Evolutionary conservation across 371 early-diverging fungal genomes (phyloP), one percentile per base, ranked within the genome.

Genomic region (Basidiobolus meristosporus): DNA sequence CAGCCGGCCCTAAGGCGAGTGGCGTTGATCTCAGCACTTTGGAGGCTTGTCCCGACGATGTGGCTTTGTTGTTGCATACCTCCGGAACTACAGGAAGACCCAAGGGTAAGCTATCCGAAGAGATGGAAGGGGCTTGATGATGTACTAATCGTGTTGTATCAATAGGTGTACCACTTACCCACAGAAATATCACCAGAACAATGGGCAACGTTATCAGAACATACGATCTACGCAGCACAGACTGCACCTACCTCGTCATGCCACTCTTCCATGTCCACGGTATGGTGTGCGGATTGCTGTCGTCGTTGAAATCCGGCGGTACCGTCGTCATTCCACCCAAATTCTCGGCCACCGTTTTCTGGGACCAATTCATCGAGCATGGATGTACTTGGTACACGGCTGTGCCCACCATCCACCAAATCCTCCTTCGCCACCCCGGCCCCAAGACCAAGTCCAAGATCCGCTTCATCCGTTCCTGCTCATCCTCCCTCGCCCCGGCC

Each of bases 251-350:
- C 40, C 42, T 86, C 21, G 87, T 87, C 9, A 88, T 88, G 89
- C 89, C 90, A 3, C 62, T 90, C n/a, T 85, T 86, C 63, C 90
- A 90, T 48, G 87, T 87, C 0, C 88, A 89, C 45, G 90, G 90
- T 6, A 57, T 90, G 17, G 62, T 88, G 23, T 83, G 87, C 42
- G 79, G 73, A 9, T 50, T 79, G 31, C 57, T 88, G 17, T 63
- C 86, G 9, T 71, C 86, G 1, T 60, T 90, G 10, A 56, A 59
- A 10, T 68, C 82, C 3, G 87, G 87, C 19, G 87, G 85, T 15
- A 53, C 72, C 3, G 76, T 66, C n/a, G 72, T 82, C 28, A 61
- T 87, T 42, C 88, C 86, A n/a, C 59, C 64, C 32, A 73, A 64
- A 40, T 88, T 86, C 54, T 75, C 77, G 10, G 83, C 83, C 6